phyloP scores from a whole-genome alignment of 2,329 filamentous ascomycete species.

The Cercospora sp. region DNA sequence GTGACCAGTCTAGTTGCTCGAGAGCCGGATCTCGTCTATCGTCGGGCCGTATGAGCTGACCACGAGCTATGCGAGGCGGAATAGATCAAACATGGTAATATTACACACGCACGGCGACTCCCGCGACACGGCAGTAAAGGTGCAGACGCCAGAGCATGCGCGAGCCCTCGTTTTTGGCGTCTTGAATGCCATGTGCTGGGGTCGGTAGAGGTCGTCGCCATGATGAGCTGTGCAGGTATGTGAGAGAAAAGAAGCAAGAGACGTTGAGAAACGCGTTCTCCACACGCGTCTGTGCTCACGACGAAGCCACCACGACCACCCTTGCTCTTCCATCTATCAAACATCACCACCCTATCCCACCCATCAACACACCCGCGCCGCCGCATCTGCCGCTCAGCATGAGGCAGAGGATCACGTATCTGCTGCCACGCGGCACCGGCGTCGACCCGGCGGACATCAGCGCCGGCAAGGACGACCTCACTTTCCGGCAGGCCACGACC shows the following conservation, averaged over 20 bases:
- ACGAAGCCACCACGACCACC: not conserved
- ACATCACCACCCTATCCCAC: not conserved
- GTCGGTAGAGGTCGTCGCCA: not conserved
- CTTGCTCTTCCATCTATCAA: not conserved
- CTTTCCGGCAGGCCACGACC: conserved; percentile 58
- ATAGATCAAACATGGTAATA: not conserved
- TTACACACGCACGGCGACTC: not conserved
- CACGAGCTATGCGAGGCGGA: not conserved
- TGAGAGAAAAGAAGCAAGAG: not conserved
- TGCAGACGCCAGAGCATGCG: not conserved
- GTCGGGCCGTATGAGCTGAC: not conserved
- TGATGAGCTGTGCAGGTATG: not conserved
- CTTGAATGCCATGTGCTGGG: not conserved
- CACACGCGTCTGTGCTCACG: not conserved
- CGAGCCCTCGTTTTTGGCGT: not conserved
- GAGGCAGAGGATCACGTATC: conserved; percentile 75
- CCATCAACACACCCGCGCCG: not conserved
- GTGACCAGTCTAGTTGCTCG: not conserved
- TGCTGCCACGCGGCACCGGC: conserved; percentile 64
- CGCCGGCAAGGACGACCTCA: conserved; percentile 56
- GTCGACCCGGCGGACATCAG: conserved; percentile 66
- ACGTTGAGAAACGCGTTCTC: not conserved
- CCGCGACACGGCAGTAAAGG: not conserved
- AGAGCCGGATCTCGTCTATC: not conserved
- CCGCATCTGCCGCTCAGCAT: conserved; percentile 47